Conservation (phyloP, 2,329 filamentous ascomycete genomes). For the Chrysosporium keratinophilum region DNA sequence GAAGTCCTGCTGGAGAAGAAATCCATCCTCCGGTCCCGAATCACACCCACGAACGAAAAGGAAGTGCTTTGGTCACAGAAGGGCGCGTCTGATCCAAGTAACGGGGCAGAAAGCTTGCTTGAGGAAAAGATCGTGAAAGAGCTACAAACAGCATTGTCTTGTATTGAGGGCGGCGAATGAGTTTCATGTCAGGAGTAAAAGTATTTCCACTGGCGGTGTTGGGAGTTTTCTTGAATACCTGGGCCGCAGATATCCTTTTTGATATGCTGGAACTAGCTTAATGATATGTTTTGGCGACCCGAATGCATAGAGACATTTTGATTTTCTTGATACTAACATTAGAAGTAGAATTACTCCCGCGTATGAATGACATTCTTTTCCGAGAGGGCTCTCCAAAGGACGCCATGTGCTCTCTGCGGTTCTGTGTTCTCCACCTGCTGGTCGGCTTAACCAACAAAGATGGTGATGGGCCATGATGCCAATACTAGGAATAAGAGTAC, state of each 20-base stretch:
- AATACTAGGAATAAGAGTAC: no score
- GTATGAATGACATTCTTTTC: no score
- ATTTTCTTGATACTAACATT: neutral
- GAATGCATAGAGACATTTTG: neutral
- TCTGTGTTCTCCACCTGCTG: no score
- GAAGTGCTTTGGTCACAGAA: constrained; percentile 54
- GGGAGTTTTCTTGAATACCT: neutral
- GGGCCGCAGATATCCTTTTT: neutral
- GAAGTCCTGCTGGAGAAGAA: constrained; percentile 68
- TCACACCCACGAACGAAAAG: constrained; percentile 61
- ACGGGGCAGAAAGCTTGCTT: constrained; percentile 51
- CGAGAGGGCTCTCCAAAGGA: no score
- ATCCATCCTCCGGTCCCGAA: constrained; percentile 57
- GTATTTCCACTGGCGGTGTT: neutral
- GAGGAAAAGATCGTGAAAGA: constrained; percentile 67
- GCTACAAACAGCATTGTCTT: constrained; percentile 46
- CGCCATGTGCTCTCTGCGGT: no score
- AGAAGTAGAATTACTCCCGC: neutral
- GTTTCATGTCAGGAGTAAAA: neutral
- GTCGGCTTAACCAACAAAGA: no score
- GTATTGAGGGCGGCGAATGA: constrained; percentile 28
- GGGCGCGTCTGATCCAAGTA: constrained; percentile 32
- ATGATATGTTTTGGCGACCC: neutral
- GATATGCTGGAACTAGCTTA: neutral
- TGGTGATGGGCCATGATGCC: no score